Conservation (phyloP, 305 asterid species). For the Nicotiana rustica region DNA sequence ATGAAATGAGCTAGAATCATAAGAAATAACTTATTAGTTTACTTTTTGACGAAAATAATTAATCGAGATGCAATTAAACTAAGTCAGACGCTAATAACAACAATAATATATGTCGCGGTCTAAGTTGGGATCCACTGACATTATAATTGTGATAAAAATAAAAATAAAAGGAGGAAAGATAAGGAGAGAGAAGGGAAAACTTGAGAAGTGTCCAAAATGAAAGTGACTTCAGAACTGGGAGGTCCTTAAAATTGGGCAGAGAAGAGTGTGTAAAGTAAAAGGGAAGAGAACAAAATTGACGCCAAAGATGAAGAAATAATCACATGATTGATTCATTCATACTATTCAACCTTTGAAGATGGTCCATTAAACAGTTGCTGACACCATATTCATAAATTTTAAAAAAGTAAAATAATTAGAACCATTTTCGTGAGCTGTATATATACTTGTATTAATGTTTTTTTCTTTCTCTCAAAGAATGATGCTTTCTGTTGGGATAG, state of each 20-base stretch:
- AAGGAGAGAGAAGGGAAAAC: slow-evolving; percentile 32
- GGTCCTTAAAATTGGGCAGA: slow-evolving; percentile 45
- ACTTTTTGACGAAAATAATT: too few species aligned
- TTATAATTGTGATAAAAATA: neutral
- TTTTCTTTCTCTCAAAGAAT: neutral
- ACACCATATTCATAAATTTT: neutral
- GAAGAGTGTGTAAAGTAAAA: slow-evolving; percentile 22
- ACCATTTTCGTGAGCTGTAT: neutral
- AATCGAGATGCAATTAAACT: too few species aligned
- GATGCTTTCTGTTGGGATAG: slow-evolving; percentile 18
- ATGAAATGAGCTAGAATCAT: too few species aligned
- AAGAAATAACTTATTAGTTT: too few species aligned
- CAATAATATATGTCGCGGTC: too few species aligned
- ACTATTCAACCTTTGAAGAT: neutral
- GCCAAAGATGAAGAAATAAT: slow-evolving; percentile 26
- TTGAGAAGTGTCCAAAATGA: slow-evolving; percentile 50
- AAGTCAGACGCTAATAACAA: too few species aligned
- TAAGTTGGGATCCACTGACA: too few species aligned
- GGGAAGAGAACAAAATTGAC: slow-evolving; percentile 25
- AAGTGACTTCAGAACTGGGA: slow-evolving; percentile 51
- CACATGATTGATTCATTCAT: slow-evolving; percentile 29
- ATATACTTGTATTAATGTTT: neutral
- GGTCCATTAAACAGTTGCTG: slow-evolving; percentile 5
- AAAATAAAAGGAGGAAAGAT: slow-evolving; percentile 3
- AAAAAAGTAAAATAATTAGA: neutral